phyloP scores from a whole-genome alignment of 164 flowering plant species.

The Platanus orientalis region DNA sequence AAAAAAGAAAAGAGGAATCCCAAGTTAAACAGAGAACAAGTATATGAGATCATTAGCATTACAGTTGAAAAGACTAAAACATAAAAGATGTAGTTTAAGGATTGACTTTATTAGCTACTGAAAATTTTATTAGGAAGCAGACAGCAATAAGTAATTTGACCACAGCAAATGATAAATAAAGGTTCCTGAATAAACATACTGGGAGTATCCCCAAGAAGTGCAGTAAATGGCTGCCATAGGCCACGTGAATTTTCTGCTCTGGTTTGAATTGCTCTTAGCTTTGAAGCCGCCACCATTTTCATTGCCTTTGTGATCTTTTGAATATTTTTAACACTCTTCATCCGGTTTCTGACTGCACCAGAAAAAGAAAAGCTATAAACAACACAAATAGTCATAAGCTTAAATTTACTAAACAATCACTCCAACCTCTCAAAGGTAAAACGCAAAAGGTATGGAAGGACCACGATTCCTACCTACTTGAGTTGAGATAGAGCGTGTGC shows the following conservation, averaged over 20 bases:
- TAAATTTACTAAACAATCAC: too few species aligned
- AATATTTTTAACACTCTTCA: slow-evolving; percentile 96
- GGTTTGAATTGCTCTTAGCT: slow-evolving; percentile 77
- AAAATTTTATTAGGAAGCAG: not conserved
- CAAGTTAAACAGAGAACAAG: too few species aligned
- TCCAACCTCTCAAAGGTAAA: slow-evolving; percentile 7
- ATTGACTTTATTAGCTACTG: not conserved
- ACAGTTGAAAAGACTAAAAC: too few species aligned
- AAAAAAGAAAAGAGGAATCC: too few species aligned
- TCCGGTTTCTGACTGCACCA: slow-evolving; percentile 79
- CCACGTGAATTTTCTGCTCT: slow-evolving; percentile 98
- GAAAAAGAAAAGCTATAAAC: slow-evolving; percentile 2
- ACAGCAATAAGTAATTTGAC: not conserved
- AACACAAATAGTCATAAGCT: not conserved
- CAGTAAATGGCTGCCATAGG: slow-evolving; percentile 95
- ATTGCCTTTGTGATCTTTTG: slow-evolving; percentile 99
- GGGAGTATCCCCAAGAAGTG: slow-evolving; percentile 89
- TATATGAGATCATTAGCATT: too few species aligned
- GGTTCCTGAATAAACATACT: slow-evolving; percentile 43
- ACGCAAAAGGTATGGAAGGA: not conserved
- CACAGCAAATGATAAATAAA: not conserved
- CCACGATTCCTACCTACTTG: slow-evolving; percentile 61
- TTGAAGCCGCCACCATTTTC: slow-evolving; percentile 99
- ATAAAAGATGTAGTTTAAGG: not conserved
- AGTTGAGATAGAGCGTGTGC: slow-evolving; percentile 79